Percentiles rank a stretch among this genome's conserved stretches.
Conservation (phyloP, 331 rosid species). For the Saraca asoca region DNA sequence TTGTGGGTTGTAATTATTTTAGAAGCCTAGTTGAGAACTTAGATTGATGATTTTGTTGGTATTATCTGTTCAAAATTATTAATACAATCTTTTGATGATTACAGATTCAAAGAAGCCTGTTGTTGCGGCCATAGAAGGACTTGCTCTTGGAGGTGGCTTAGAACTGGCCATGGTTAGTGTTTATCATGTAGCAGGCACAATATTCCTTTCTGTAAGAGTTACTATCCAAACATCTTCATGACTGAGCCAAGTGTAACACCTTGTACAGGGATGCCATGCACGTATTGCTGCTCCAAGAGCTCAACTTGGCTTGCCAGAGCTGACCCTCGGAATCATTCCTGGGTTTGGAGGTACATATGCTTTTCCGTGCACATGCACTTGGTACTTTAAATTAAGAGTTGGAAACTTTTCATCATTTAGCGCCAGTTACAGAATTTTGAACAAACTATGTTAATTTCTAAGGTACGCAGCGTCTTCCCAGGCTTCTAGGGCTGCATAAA, state of each 20-base stretch:
- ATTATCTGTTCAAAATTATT: conserved; percentile 7
- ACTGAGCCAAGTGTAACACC: conserved; percentile 22
- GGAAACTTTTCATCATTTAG: conserved; percentile 7
- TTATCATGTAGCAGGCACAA: conserved; percentile 15
- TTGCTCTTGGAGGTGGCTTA: conserved; percentile 99
- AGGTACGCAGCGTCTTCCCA: conserved; percentile 99
- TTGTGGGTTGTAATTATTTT: conserved; percentile 54
- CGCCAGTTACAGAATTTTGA: conserved; percentile 31
- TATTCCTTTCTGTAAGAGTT: conserved; percentile 8
- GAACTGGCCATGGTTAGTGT: conserved; percentile 89
- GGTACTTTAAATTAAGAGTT: conserved; percentile 16
- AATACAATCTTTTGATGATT: conserved; percentile 20
- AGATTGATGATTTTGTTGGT: conserved; percentile 15
- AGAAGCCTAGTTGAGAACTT: conserved; percentile 27
- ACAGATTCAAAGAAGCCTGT: conserved; percentile 87
- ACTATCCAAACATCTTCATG: conserved; percentile 1
- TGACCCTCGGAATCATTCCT: conserved; percentile 89
- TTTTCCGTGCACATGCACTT: conserved; percentile 22
- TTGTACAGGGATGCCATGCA: conserved; percentile 84
- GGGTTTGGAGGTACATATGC: conserved; percentile 85
- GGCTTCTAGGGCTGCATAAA: conserved; percentile 81
- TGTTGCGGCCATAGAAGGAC: conserved; percentile 93
- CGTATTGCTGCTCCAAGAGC: conserved; percentile 84
- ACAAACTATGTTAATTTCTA: conserved; percentile 35
- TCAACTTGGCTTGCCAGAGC: conserved; percentile 92